phyloP scores from a whole-genome alignment of 2,329 filamentous ascomycete genomes.

The Pseudopithomyces chartarum region DNA sequence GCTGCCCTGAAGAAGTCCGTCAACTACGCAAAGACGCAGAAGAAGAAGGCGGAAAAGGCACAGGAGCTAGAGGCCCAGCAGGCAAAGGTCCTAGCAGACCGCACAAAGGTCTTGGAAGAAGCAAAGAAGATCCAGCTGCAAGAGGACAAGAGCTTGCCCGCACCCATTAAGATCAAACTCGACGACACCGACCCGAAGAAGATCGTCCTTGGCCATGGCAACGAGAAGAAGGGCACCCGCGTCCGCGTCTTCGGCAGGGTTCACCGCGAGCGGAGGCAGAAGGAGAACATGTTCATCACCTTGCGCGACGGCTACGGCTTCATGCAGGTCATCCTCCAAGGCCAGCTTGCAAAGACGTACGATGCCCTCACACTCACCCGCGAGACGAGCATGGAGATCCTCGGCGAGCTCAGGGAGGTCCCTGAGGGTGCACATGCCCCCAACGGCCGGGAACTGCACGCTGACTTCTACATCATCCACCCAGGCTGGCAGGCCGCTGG shows the following conservation, averaged over 20 bases:
- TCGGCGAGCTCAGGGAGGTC: slow-evolving; percentile 82
- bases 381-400: slow-evolving; percentile 84
- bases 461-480: slow-evolving; percentile 82
- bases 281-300: slow-evolving; percentile 85
- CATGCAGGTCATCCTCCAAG: slow-evolving; percentile 82
- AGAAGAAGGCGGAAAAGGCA: slow-evolving; percentile 84
- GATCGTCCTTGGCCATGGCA: slow-evolving; percentile 58
- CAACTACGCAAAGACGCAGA: slow-evolving; percentile 73
- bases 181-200: slow-evolving; percentile 67
- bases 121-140: slow-evolving; percentile 76
- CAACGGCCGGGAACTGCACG: slow-evolving; percentile 84
- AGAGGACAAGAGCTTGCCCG: slow-evolving; percentile 74
- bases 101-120: slow-evolving; percentile 75
- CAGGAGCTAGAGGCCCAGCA: slow-evolving; percentile 73
- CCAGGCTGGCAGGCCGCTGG: slow-evolving; percentile 73
- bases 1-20: slow-evolving; percentile 84
- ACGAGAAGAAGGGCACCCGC: slow-evolving; percentile 67
- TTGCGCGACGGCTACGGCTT: slow-evolving; percentile 82
- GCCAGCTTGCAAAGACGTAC: slow-evolving; percentile 87
- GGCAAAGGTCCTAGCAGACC: slow-evolving; percentile 73
- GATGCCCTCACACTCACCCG: slow-evolving; percentile 83
- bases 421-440: slow-evolving; percentile 79
- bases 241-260: slow-evolving; percentile 83
- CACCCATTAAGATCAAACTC: slow-evolving; percentile 76
- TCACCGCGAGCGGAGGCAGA: slow-evolving; percentile 80